Conservation (phyloP, 1,284 basidiomycete species). For the Fomitopsis pinicola region DNA sequence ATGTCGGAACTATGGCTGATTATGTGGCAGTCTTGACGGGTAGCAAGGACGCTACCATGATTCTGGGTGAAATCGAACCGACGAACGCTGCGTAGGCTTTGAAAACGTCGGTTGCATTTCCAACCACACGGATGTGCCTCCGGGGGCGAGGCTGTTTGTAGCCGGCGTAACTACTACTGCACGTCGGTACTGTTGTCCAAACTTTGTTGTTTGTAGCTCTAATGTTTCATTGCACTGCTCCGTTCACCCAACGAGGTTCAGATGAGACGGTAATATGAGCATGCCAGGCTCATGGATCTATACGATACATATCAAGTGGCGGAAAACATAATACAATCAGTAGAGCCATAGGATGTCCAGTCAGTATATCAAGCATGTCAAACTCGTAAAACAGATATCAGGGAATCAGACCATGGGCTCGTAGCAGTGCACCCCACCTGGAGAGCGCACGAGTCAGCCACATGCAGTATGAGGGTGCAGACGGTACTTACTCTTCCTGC, state of each 20-base stretch:
- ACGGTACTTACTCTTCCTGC: constrained; percentile 67
- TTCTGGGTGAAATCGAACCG: constrained; percentile 84
- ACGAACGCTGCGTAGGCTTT: constrained; percentile 19
- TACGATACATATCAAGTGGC: constrained; percentile 1
- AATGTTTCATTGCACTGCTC: too few species aligned
- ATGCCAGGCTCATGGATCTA: background rate
- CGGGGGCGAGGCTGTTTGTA: too few species aligned
- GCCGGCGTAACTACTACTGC: too few species aligned
- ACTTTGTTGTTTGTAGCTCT: too few species aligned
- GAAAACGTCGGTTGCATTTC: background rate
- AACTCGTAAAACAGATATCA: constrained; percentile 16
- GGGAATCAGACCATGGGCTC: constrained; percentile 51
- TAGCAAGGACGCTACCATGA: constrained; percentile 87
- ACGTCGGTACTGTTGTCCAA: too few species aligned
- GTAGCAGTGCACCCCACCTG: constrained; percentile 66
- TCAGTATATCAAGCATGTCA: constrained; percentile 10
- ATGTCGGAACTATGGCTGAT: constrained; percentile 1
- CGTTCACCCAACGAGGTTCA: too few species aligned
- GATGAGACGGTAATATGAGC: background rate
- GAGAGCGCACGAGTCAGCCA: background rate
- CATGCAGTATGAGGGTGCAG: background rate
- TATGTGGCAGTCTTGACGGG: constrained; percentile 64
- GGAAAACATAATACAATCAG: constrained; percentile 5
- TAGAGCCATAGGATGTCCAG: constrained; percentile 7
- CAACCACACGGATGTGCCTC: too few species aligned